These are phyloP conservation scores for Gossypium herbaceum DNA, from an alignment of 345 rosid species.

Conservation along the genomic window DNA sequence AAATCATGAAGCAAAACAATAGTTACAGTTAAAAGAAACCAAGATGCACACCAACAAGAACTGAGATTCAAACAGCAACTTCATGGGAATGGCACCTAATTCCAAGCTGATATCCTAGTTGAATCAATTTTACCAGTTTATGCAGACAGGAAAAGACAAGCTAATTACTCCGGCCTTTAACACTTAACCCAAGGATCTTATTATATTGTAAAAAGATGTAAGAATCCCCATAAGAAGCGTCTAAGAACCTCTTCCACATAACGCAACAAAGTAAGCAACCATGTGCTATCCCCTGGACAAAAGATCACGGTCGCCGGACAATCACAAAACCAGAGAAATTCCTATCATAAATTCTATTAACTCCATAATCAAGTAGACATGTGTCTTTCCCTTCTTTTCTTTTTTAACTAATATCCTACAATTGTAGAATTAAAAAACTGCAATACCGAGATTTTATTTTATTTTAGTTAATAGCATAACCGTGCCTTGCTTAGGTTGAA, in stretches of 20 bases:
- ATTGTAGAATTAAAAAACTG: not conserved
- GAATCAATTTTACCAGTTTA: constrained; percentile 7
- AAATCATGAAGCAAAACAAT: constrained; percentile 3
- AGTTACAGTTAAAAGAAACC: not conserved
- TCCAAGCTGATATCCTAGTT: not conserved
- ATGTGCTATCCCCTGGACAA: constrained; percentile 20
- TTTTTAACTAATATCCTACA: not conserved
- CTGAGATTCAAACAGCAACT: not conserved
- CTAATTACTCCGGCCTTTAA: not conserved
- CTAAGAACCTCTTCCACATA: constrained; percentile 23
- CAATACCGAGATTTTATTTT: constrained; percentile 11
- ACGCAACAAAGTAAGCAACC: constrained; percentile 18
- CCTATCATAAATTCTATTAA: not conserved
- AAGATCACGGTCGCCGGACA: not conserved
- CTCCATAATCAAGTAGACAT: constrained; percentile 17
- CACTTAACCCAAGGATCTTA: not conserved
- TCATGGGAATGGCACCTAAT: not conserved
- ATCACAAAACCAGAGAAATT: constrained; percentile 1
- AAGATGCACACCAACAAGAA: not conserved
- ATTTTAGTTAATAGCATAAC: constrained; percentile 19
- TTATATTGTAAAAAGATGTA: not conserved
- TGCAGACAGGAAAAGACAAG: not conserved
- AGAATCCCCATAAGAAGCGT: constrained; percentile 1
- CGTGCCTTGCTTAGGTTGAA: constrained; percentile 31
- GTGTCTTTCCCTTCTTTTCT: constrained; percentile 1